A percentile compares a stretch with the other conserved stretches of the same genome.
phyloP scores from a whole-genome alignment of 257 asterid genomes.

The Fraxinus americana region DNA sequence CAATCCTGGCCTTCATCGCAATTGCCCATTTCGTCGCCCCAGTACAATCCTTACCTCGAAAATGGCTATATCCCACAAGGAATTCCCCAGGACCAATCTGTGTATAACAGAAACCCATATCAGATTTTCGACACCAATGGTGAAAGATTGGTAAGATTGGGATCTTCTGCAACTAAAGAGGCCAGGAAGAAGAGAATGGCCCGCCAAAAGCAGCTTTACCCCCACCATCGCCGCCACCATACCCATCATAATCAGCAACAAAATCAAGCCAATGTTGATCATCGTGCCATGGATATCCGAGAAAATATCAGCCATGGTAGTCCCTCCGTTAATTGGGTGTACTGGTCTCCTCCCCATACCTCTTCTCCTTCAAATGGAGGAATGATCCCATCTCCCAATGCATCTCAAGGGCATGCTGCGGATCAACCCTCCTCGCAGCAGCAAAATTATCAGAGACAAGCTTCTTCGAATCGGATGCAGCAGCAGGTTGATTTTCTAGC shows the following conservation, averaged over 20 bases:
- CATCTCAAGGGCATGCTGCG: constrained; percentile 15
- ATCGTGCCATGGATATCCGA: constrained; percentile 18
- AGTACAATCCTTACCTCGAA: constrained; percentile 42
- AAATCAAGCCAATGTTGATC: constrained; percentile 27
- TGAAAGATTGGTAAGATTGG: constrained; percentile 50
- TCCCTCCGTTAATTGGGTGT: constrained; percentile 45
- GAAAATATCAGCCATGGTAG: constrained; percentile 28
- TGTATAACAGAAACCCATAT: constrained; percentile 39
- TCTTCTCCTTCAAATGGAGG: constrained; percentile 23
- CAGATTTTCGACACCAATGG: constrained; percentile 53
- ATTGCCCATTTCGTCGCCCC: constrained; percentile 36
- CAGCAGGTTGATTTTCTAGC: constrained; percentile 37
- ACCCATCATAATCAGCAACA: constrained; percentile 35
- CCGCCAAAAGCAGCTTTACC: constrained; percentile 58
- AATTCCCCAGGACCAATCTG: constrained; percentile 33
- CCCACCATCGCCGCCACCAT: constrained; percentile 49
- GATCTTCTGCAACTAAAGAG: constrained; percentile 79
- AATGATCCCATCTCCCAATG: constrained; percentile 30
- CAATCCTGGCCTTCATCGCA: constrained; percentile 50
- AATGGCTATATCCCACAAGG: not conserved
- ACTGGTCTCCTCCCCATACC: constrained; percentile 43
- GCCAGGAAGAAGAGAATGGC: constrained; percentile 97
- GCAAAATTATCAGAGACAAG: constrained; percentile 36
- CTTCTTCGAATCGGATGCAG: constrained; percentile 36
- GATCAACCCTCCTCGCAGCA: constrained; percentile 37